phyloP scores from a whole-genome alignment of 306 rosid species.

The Mucuna pruriens region DNA sequence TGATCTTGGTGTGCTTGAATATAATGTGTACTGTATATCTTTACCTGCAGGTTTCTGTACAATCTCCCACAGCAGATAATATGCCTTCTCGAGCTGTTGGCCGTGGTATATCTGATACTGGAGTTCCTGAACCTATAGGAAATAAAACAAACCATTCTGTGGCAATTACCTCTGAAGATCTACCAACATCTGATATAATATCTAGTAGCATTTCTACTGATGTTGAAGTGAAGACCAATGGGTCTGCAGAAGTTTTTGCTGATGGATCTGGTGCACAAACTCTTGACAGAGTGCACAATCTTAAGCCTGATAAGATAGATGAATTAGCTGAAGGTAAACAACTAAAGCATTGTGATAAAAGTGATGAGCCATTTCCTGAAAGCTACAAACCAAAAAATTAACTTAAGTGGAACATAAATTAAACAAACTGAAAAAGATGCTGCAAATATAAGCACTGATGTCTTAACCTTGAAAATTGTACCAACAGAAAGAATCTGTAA shows the following conservation, averaged over 20 bases:
- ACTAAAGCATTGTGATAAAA: slow-evolving; percentile 44
- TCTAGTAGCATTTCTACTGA: slow-evolving; percentile 37
- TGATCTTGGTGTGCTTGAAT: slow-evolving; percentile 1
- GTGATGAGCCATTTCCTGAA: slow-evolving; percentile 40
- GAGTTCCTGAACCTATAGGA: slow-evolving; percentile 52
- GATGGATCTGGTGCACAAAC: slow-evolving; percentile 49
- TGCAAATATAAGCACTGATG: slow-evolving; percentile 33
- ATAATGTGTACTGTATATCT: neutral
- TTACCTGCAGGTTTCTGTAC: slow-evolving; percentile 59
- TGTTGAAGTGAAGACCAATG: slow-evolving; percentile 46
- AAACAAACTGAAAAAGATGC: slow-evolving; percentile 45
- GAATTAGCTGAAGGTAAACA: slow-evolving; percentile 43
- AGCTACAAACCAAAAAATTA: slow-evolving; percentile 33
- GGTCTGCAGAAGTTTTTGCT: slow-evolving; percentile 34
- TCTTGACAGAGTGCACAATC: slow-evolving; percentile 36
- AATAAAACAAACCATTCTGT: slow-evolving; percentile 39
- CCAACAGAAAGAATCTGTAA: slow-evolving; percentile 46
- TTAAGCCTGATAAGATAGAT: slow-evolving; percentile 40
- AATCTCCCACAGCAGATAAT: slow-evolving; percentile 46
- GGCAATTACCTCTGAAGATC: slow-evolving; percentile 38
- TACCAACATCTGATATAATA: slow-evolving; percentile 36
- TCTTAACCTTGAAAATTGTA: slow-evolving; percentile 39
- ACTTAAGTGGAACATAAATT: slow-evolving; percentile 32
- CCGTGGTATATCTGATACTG: slow-evolving; percentile 44
- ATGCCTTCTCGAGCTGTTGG: slow-evolving; percentile 49